Evolutionary conservation across 306 rosid genomes (phyloP).

Genomic region (Pyrus pyrifolia): DNA sequence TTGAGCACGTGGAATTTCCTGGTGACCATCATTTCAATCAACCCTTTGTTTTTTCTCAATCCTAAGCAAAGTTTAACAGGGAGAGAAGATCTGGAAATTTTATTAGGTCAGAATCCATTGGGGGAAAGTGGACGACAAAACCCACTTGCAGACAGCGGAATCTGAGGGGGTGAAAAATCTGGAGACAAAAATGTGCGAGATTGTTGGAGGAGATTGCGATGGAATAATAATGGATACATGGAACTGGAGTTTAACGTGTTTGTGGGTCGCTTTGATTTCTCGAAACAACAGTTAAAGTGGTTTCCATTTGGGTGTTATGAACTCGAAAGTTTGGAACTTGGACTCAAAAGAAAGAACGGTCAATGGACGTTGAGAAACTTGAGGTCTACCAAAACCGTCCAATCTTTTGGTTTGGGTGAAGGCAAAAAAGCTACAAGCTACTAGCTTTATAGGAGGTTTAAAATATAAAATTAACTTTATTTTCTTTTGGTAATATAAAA

Average conservation of each 20-base stretch:
- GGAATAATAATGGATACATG: not conserved
- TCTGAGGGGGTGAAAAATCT: constrained; percentile 21
- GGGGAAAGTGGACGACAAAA: constrained; percentile 24
- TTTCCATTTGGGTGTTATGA: not conserved
- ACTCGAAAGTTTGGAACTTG: not conserved
- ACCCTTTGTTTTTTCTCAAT: constrained; percentile 3
- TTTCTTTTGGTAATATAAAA: no score
- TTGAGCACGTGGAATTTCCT: constrained; percentile 22
- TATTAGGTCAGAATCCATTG: constrained; percentile 12
- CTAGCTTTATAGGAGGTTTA: not conserved
- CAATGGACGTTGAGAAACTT: not conserved
- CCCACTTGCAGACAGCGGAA: constrained; percentile 29
- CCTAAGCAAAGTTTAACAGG: constrained; percentile 17
- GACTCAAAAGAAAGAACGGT: not conserved
- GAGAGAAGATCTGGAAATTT: constrained; percentile 1
- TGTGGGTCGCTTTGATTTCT: not conserved
- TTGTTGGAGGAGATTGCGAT: constrained; percentile 51
- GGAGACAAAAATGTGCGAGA: constrained; percentile 23
- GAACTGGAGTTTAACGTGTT: not conserved
- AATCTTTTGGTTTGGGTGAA: not conserved
- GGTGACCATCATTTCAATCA: constrained; percentile 31
- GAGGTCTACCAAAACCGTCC: not conserved
- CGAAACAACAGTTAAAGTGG: not conserved
- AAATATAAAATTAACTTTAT: no score
- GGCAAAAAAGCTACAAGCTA: not conserved